Percentiles rank a stretch among this genome's conserved stretches.
Evolutionary conservation across 2,329 filamentous ascomycete genomes (phyloP).

Genomic region (Fusarium odoratissimum): DNA sequence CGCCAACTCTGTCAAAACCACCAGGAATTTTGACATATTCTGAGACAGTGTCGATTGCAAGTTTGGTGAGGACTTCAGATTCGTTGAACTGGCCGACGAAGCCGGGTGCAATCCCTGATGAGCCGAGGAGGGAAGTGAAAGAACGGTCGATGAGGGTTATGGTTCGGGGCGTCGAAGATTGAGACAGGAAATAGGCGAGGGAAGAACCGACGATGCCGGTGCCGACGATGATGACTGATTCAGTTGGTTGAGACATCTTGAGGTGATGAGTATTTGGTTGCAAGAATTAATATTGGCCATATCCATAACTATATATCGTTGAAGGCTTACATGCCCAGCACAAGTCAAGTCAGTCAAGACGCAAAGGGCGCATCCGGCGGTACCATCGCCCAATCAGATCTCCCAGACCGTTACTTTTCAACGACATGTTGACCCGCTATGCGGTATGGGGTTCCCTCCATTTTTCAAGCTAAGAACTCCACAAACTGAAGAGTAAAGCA

Average conservation of each 20-base stretch:
- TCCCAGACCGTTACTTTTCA: neutral
- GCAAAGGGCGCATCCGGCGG: slow-evolving; percentile 7
- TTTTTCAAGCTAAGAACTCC: neutral
- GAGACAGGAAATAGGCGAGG: slow-evolving; percentile 19
- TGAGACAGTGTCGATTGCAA: slow-evolving; percentile 36
- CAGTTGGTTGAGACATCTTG: slow-evolving; percentile 20
- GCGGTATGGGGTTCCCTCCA: too few relatives aligned
- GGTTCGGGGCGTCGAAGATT: neutral
- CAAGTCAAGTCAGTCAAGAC: neutral
- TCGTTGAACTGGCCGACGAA: slow-evolving; percentile 44
- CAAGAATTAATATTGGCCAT: neutral
- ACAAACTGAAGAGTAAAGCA: neutral
- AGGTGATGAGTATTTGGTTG: too few relatives aligned
- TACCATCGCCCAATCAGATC: neutral
- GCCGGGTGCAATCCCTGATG: slow-evolving; percentile 36
- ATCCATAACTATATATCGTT: neutral
- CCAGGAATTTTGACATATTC: slow-evolving; percentile 39
- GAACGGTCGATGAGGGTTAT: slow-evolving; percentile 40
- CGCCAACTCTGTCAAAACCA: slow-evolving; percentile 37
- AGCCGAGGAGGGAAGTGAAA: slow-evolving; percentile 21
- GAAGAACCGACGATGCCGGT: slow-evolving; percentile 38
- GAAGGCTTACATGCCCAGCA: neutral
- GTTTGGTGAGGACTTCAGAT: slow-evolving; percentile 33
- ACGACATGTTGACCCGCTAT: neutral
- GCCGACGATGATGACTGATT: slow-evolving; percentile 33